These are phyloP conservation scores for Stenogyne calaminthoides DNA, from an alignment of 305 asterid genomes.

Conservation along the genomic window DNA sequence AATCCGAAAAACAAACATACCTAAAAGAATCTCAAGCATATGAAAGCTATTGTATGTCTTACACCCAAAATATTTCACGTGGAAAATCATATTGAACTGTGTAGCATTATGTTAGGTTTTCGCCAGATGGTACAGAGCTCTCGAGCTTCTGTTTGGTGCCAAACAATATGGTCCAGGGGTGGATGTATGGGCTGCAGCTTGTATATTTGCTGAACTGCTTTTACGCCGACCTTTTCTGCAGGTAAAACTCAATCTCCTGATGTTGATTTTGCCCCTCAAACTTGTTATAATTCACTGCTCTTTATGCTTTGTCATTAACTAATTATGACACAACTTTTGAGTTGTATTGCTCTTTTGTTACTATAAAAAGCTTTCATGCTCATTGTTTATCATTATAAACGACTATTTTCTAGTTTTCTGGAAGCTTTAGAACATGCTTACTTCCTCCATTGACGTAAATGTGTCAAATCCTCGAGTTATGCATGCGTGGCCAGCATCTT, in stretches of 20 bases:
- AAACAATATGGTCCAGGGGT: conserved; percentile 98
- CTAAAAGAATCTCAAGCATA: neutral
- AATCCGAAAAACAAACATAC: no score
- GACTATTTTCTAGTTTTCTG: neutral
- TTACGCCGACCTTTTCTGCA: conserved; percentile 91
- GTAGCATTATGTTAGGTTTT: conserved; percentile 62
- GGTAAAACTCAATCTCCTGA: conserved; percentile 48
- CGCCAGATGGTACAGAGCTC: conserved; percentile 99
- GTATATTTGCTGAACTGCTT: conserved; percentile 97
- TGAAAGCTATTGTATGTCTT: neutral
- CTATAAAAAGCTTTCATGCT: conserved; percentile 5
- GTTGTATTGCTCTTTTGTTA: neutral
- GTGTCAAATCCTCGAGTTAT: neutral
- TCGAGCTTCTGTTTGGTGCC: conserved; percentile 96
- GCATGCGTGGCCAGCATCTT: conserved; percentile 4
- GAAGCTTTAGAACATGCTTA: neutral
- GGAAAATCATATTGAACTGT: conserved; percentile 24
- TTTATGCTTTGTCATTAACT: neutral
- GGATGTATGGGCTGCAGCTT: conserved; percentile 99
- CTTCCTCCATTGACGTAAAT: neutral
- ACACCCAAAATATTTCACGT: neutral
- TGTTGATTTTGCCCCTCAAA: conserved; percentile 3
- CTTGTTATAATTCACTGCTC: neutral
- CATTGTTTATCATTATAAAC: neutral
- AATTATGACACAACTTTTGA: neutral